Percentiles rank a stretch among this genome's conserved stretches.
phyloP scores from a whole-genome alignment of 1,284 basidiomycete species.

The Pisolithus thermaeus region DNA sequence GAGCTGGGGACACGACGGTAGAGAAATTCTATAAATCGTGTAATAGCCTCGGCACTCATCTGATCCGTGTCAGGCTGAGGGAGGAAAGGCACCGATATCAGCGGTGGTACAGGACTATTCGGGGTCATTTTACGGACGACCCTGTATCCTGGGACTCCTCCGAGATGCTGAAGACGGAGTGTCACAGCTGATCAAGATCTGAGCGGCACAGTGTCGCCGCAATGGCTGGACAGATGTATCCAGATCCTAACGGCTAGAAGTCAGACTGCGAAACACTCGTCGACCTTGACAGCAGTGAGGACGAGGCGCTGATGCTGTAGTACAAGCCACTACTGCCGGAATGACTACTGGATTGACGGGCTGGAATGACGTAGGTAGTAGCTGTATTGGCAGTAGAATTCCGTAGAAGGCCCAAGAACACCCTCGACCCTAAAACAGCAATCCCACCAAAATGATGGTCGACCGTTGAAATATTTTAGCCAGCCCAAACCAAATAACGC shows the following conservation, averaged over 20 bases:
- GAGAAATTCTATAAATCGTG: not conserved
- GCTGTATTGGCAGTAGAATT: slow-evolving; percentile 9
- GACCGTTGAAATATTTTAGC: slow-evolving; percentile 10
- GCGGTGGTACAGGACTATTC: not conserved
- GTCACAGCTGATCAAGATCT: not conserved
- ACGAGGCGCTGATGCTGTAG: not conserved
- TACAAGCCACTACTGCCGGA: not conserved
- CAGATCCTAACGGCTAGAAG: not conserved
- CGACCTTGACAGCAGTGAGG: not conserved
- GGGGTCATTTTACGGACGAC: not conserved
- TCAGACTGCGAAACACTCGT: not conserved
- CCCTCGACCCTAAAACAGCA: slow-evolving; percentile 24
- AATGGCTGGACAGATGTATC: not conserved
- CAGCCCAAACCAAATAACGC: slow-evolving; percentile 3
- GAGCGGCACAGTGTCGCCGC: not conserved
- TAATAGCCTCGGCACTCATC: not conserved
- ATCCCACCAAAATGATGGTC: slow-evolving; percentile 14
- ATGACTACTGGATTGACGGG: not conserved
- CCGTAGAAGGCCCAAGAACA: slow-evolving; percentile 19
- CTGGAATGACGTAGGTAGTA: not conserved
- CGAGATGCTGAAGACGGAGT: not conserved
- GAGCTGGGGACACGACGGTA: not conserved
- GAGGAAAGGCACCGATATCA: not conserved
- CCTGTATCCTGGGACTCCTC: not conserved
- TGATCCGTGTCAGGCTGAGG: not conserved